A percentile compares a stretch with the other conserved stretches of the same genome.
phyloP scores from a whole-genome alignment of 768 basidiomycete genomes.

The Mrakia hoshinonis region DNA sequence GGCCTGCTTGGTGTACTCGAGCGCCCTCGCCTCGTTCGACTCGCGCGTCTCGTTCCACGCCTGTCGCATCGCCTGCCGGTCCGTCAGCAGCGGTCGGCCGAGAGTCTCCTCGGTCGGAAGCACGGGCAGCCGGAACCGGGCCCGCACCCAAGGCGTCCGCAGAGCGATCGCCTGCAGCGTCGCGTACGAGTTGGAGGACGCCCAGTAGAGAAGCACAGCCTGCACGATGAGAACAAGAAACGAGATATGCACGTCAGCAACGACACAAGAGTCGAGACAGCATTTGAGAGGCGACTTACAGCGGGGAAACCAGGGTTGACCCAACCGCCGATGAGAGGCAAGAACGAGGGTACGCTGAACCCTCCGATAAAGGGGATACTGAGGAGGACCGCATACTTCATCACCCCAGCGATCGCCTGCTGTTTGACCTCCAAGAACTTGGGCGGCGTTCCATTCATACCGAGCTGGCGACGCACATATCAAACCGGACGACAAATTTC shows the following conservation, averaged over 20 bases:
- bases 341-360: slow-evolving; percentile 34
- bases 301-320: slow-evolving; percentile 43
- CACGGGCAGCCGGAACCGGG: slow-evolving; percentile 27
- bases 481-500: slow-evolving; percentile 34
- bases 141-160: slow-evolving; percentile 45
- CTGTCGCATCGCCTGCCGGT: neutral
- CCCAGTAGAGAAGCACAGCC: slow-evolving; percentile 56
- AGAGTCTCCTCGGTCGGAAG: slow-evolving; percentile 33
- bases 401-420: neutral
- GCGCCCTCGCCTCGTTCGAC: neutral
- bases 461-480: slow-evolving; percentile 45
- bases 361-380: slow-evolving; percentile 18
- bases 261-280: neutral
- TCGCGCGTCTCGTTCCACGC: neutral
- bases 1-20: neutral
- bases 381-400: neutral
- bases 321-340: slow-evolving; percentile 46
- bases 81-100: neutral
- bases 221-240: slow-evolving; percentile 33
- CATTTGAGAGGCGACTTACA: slow-evolving; percentile 45
- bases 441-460: slow-evolving; percentile 45
- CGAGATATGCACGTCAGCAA: neutral
- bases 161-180: slow-evolving; percentile 50
- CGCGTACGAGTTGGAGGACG: slow-evolving; percentile 49
- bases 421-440: neutral